Conservation (phyloP, 179 eudicot species). For the Spinacia oleracea region DNA sequence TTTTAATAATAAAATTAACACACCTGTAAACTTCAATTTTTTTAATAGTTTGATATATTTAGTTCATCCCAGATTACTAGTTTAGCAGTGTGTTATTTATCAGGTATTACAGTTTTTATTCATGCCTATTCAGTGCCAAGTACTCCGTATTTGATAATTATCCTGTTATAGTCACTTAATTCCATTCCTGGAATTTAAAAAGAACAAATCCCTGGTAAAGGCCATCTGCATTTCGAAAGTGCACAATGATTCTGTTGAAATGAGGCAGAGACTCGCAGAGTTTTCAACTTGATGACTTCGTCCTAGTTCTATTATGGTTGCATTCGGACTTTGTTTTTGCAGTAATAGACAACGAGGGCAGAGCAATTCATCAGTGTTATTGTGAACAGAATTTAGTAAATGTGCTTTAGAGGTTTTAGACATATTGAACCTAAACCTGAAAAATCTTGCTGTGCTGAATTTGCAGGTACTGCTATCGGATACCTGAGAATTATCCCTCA, state of each 20-base stretch:
- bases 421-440: not conserved
- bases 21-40: not conserved
- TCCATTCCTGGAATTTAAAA: not conserved
- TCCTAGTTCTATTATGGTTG: not conserved
- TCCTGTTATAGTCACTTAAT: not conserved
- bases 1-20: not conserved
- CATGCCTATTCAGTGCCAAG: not conserved
- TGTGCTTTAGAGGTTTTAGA: too few relatives aligned
- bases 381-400: not conserved
- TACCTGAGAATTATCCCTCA: slow-evolving; percentile 70
- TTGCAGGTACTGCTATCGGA: slow-evolving; percentile 72
- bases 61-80: not conserved
- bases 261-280: not conserved
- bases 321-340: not conserved
- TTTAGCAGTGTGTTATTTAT: not conserved
- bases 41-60: not conserved
- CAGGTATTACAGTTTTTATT: not conserved
- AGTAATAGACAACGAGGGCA: not conserved
- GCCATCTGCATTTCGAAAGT: not conserved
- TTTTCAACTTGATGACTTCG: not conserved
- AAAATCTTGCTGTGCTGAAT: not conserved
- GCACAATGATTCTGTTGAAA: not conserved
- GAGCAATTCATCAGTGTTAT: not conserved
- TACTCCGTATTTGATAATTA: too few relatives aligned
- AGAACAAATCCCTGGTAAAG: not conserved